Evolutionary conservation across 257 asterid species (phyloP), one percentile per base, ranked within the genome.

Genomic region (Ligustrum vulgare): DNA sequence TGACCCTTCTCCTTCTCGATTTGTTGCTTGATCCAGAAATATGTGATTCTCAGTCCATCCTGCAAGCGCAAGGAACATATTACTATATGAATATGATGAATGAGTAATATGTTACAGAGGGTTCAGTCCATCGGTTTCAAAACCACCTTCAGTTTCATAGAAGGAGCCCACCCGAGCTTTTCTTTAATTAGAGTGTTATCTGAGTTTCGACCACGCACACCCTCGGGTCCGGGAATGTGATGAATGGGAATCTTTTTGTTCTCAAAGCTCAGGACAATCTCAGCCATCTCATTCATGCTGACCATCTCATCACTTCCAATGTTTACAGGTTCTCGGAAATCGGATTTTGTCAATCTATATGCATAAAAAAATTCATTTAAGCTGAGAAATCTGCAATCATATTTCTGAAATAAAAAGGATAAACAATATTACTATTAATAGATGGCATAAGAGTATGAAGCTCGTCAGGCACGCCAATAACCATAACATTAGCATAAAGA

Each of bases 211-310:
- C 97, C 97, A 6, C 96, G 96, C 1, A 90, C 96, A 18, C 96
- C 96, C 80, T 91, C 97, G 4, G 97, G 97, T 63, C 96, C 97
- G 0, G 96, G 97, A 80, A 91, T 90, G 80, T 90, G 96, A n/a
- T 90, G 86, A 79, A 91, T 91, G 0, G 97, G 96, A 43, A 88
- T 88, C 68, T 81, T 88, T 91, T 91, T 91, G 71, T 83, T 45
- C 68, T 91, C 98, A 49, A 93, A 93, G 85, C 97, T 83, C 37
- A 83, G 87, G 68, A 93, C 92, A 45, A 93, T 93, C 89, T 89
- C 98, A 39, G 97, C 96, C 98, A 93, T 93, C 81, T 89, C 98
- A 41, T 93, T 93, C 98, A 93, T 93, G 91, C 98, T 93, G 25
- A 93, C 98, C 97, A 89, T 89, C 83, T 93, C 98, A 73, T 93